These are phyloP conservation scores for Musa troglodytarum DNA, from an alignment of 176 grass and related monocot genomes.

Conservation along the genomic window DNA sequence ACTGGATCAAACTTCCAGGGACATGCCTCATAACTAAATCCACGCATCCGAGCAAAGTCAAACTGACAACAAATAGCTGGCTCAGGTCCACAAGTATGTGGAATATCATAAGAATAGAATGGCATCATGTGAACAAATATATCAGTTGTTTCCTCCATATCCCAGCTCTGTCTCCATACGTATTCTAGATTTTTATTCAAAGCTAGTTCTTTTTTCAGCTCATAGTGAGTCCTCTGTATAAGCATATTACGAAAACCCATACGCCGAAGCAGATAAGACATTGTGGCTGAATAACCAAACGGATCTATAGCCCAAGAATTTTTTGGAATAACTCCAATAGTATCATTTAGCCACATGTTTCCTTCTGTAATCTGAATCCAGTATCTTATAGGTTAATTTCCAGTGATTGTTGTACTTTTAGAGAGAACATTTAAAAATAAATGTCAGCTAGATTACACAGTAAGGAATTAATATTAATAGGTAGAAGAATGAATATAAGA, in stretches of 20 bases:
- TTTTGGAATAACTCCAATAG: conserved; percentile 82
- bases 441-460: neutral
- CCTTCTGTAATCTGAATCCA: conserved; percentile 92
- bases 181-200: conserved; percentile 79
- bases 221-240: conserved; percentile 96
- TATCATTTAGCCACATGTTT: conserved; percentile 90
- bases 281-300: conserved; percentile 95
- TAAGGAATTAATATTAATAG: neutral
- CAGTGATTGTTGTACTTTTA: neutral
- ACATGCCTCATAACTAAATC: conserved; percentile 68
- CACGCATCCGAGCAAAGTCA: conserved; percentile 87
- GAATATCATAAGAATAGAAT: conserved; percentile 98
- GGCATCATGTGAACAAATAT: conserved; percentile 99
- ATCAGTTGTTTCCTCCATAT: conserved; percentile 78
- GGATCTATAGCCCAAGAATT: conserved; percentile 99
- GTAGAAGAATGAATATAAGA: neutral
- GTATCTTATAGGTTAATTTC: conserved; percentile 5
- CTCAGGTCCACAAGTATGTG: conserved; percentile 97
- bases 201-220: conserved; percentile 92
- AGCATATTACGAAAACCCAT: conserved; percentile 98
- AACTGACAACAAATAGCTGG: conserved; percentile 98
- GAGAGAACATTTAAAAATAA: neutral
- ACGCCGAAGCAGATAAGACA: conserved; percentile 83
- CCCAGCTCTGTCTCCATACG: conserved; percentile 98
- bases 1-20: conserved; percentile 79